A percentile compares a stretch with the other conserved stretches of the same genome.
Evolutionary conservation across 495 filamentous ascomycete genomes (phyloP).

Genomic region (Podospora pseudocomata): DNA sequence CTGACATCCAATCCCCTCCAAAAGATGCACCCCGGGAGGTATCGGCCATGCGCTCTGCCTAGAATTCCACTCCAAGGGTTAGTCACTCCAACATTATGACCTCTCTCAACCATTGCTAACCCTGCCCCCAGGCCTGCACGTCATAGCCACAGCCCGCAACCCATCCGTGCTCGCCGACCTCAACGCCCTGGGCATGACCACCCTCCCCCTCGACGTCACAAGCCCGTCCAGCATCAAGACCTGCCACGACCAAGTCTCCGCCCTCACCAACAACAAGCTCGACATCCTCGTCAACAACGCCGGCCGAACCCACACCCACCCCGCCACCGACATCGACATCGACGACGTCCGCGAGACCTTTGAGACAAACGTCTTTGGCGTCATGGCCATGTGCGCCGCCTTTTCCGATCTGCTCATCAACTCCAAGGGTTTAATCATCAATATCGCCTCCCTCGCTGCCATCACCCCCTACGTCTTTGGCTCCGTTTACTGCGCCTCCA

Average conservation of each 20-base stretch:
- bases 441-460: constrained; percentile 50
- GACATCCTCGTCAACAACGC: constrained; percentile 68
- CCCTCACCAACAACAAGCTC: constrained; percentile 54
- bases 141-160: constrained; percentile 54
- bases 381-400: constrained; percentile 51
- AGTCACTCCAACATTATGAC: neutral
- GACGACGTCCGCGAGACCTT: constrained; percentile 52
- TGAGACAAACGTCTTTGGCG: constrained; percentile 61
- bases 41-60: constrained; percentile 50
- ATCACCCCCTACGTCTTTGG: constrained; percentile 46
- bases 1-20: neutral
- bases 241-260: constrained; percentile 44
- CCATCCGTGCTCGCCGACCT: constrained; percentile 44
- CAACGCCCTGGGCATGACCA: constrained; percentile 45
- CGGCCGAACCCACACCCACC: constrained; percentile 50
- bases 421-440: constrained; percentile 54
- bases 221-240: constrained; percentile 47
- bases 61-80: constrained; percentile 50
- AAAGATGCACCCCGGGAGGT: constrained; percentile 51
- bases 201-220: constrained; percentile 49
- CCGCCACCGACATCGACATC: constrained; percentile 51
- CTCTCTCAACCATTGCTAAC: constrained; percentile 4
- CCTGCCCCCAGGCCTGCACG: constrained; percentile 41
- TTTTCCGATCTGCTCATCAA: constrained; percentile 52
- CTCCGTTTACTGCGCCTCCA: constrained; percentile 51